These are phyloP conservation scores for Pythium guiyangense DNA, from an alignment of 352 stramenopile species.

Conservation along the genomic window DNA sequence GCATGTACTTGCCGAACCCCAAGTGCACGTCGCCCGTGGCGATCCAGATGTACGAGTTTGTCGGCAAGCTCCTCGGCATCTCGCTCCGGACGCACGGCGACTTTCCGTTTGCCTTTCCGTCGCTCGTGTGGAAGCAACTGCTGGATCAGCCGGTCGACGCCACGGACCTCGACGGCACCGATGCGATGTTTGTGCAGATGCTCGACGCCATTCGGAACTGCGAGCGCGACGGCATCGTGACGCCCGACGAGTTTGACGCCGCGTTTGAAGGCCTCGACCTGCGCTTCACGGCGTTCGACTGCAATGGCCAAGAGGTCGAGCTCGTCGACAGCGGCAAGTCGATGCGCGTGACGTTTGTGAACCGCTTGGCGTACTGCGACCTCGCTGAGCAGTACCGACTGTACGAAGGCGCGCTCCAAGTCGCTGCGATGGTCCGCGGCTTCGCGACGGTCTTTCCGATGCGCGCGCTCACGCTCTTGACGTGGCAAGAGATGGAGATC, in stretches of 20 bases:
- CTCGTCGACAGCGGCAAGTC: constrained; percentile 67
- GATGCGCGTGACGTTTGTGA: constrained; percentile 76
- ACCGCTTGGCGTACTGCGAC: constrained; percentile 80
- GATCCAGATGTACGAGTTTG: constrained; percentile 93
- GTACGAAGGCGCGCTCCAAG: constrained; percentile 66
- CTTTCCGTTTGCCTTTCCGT: constrained; percentile 90
- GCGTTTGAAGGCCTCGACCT: constrained; percentile 79
- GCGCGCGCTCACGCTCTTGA: constrained; percentile 86
- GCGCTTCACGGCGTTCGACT: constrained; percentile 79
- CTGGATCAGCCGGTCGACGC: constrained; percentile 71
- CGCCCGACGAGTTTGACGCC: constrained; percentile 66
- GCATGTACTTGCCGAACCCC: constrained; percentile 87
- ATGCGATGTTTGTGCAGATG: constrained; percentile 89
- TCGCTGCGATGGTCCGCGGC: constrained; percentile 73
- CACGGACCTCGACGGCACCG: constrained; percentile 85
- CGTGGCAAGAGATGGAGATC: constrained; percentile 89
- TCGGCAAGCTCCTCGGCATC: constrained; percentile 92
- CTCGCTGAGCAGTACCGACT: constrained; percentile 78
- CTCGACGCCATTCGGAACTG: constrained; percentile 84
- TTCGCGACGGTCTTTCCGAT: constrained; percentile 82
- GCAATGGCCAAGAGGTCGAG: constrained; percentile 79
- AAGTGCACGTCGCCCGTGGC: constrained; percentile 86
- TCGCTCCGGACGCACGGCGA: constrained; percentile 91
- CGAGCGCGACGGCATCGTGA: constrained; percentile 77
- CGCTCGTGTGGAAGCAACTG: constrained; percentile 93